phyloP scores from a whole-genome alignment of 306 rosid genomes.

The Acacia melanoxylon region DNA sequence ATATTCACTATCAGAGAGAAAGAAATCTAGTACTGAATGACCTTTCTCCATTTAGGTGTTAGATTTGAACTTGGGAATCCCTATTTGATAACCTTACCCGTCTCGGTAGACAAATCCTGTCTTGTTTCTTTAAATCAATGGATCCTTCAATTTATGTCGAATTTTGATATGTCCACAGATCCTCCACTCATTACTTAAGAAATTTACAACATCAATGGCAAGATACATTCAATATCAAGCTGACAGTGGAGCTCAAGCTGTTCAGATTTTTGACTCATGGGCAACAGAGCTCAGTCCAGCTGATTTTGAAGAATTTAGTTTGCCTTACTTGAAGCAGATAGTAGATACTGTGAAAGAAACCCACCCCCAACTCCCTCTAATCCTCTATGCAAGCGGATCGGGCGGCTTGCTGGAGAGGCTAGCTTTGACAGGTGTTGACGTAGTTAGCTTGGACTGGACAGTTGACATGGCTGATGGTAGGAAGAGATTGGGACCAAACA shows the following conservation, averaged over 20 bases:
- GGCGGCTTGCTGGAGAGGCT: conserved; percentile 96
- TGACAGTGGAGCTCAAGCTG: conserved; percentile 94
- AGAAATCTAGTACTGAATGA: background rate
- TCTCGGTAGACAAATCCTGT: background rate
- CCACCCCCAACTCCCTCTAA: conserved; percentile 86
- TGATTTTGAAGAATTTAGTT: conserved; percentile 94
- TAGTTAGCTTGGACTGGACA: conserved; percentile 97
- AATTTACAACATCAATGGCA: conserved; percentile 84
- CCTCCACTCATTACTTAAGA: conserved; percentile 81
- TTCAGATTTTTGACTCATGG: conserved; percentile 95
- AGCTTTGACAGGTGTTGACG: conserved; percentile 84
- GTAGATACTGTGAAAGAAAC: conserved; percentile 73
- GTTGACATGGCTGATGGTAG: conserved; percentile 98
- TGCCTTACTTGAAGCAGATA: conserved; percentile 92
- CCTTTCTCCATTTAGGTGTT: background rate
- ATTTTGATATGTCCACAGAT: conserved; percentile 50
- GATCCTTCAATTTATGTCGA: conserved; percentile 20
- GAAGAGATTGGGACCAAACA: conserved; percentile 68
- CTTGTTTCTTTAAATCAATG: background rate
- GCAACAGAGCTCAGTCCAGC: conserved; percentile 93
- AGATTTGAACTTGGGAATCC: background rate
- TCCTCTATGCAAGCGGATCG: conserved; percentile 95
- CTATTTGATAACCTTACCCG: background rate
- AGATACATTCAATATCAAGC: conserved; percentile 90
- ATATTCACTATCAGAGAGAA: background rate